phyloP scores from a whole-genome alignment of 768 basidiomycete genomes.

The Lactarius trivialis region DNA sequence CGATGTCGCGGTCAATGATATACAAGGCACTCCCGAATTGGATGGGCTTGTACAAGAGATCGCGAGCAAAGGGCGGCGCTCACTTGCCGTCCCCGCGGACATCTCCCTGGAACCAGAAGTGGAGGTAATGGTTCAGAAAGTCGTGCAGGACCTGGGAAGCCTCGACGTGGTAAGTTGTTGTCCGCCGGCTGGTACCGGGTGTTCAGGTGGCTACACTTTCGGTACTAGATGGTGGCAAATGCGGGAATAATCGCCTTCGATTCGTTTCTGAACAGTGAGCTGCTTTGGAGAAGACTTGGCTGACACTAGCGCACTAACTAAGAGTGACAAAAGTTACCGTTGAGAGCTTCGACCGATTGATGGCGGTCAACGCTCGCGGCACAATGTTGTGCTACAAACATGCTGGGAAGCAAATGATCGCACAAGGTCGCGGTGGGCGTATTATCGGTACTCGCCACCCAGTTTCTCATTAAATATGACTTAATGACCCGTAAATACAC shows the following conservation, averaged over 20 bases:
- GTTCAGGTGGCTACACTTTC: no score
- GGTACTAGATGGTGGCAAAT: slow-evolving; percentile 22
- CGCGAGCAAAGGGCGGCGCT: slow-evolving; percentile 8
- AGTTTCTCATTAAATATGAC: no score
- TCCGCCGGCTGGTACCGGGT: no score
- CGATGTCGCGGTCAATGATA: slow-evolving; percentile 22
- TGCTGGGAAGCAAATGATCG: slow-evolving; percentile 24
- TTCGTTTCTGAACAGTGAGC: slow-evolving; percentile 3
- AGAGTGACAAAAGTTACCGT: neutral
- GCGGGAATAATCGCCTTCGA: slow-evolving; percentile 5
- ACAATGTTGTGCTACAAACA: slow-evolving; percentile 26
- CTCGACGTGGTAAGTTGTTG: slow-evolving; percentile 17
- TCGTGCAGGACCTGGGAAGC: slow-evolving; percentile 11
- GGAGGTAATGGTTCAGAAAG: slow-evolving; percentile 1
- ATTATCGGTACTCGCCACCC: slow-evolving; percentile 15
- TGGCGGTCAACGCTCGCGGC: slow-evolving; percentile 13
- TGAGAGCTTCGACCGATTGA: slow-evolving; percentile 6
- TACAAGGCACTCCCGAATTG: slow-evolving; percentile 6
- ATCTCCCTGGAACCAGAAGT: slow-evolving; percentile 14
- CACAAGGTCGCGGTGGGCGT: slow-evolving; percentile 18
- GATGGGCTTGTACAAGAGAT: slow-evolving; percentile 1
- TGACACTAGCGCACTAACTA: neutral
- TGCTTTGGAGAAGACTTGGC: neutral
- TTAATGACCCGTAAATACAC: neutral
- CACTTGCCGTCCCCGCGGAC: slow-evolving; percentile 8